Percentiles rank a stretch among this genome's conserved stretches.
Conservation (phyloP, 192 early-diverging fungal species). For the Geranomyces variabilis region DNA sequence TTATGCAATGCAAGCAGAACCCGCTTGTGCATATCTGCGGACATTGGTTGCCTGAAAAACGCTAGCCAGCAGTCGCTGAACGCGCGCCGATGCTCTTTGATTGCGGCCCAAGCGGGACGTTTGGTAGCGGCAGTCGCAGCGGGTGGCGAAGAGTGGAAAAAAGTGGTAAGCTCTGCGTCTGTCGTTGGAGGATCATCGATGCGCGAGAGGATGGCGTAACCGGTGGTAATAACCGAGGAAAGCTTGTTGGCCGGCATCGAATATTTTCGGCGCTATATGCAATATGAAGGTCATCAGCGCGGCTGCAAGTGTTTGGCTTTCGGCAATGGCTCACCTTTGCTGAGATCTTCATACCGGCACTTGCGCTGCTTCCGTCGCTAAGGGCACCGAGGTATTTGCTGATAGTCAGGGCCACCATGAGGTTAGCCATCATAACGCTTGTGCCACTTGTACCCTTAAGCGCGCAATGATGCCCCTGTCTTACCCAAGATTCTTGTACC, state of each 20-base stretch:
- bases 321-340: no score
- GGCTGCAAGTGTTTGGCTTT: no score
- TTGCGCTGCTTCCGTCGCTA: slow-evolving; percentile 17
- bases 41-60: slow-evolving; percentile 72
- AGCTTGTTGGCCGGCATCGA: slow-evolving; percentile 21
- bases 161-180: slow-evolving; percentile 12
- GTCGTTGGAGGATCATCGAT: slow-evolving; percentile 24
- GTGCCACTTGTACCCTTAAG: no score
- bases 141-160: background rate
- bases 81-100: slow-evolving; percentile 61
- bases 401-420: background rate
- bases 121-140: background rate
- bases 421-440: no score
- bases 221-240: slow-evolving; percentile 9
- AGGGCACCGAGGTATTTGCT: slow-evolving; percentile 11
- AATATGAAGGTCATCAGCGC: background rate
- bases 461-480: no score
- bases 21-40: slow-evolving; percentile 76
- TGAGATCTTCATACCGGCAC: slow-evolving; percentile 4
- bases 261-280: slow-evolving; percentile 11
- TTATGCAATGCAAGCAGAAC: slow-evolving; percentile 83
- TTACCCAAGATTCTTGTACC: slow-evolving; percentile 65
- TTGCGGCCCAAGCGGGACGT: slow-evolving; percentile 5
- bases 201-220: slow-evolving; percentile 13
- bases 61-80: slow-evolving; percentile 85